Base-by-base conservation (phyloP, 2,329 filamentous ascomycete genomes). In the Podosphaera aphanis region DNA sequence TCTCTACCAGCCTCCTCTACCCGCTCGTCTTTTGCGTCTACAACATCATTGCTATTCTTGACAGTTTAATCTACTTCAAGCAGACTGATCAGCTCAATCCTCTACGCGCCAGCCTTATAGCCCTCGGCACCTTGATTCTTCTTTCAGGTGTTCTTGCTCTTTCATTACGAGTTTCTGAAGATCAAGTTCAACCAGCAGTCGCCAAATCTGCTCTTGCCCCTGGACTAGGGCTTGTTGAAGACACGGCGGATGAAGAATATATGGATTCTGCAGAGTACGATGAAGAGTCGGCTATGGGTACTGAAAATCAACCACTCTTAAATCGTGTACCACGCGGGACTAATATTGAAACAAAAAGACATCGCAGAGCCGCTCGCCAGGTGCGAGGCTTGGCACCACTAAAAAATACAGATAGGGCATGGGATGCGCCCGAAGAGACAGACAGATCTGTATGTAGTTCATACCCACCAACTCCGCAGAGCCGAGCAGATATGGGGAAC, bases 21-120 rank as follows among this genome's bases (percentile, higher is more conserved):
- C 90, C 90, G 4, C 78, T 95, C 55, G 86, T 95, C 35, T 98
- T 98, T 63, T 98, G 90, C 69, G 76, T 95, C 52, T 98, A 95
- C 70, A 98, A 98, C 68, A 93, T 98, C 57, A 86, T 95, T 57
- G 90, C 90, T 52, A 98, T 98, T 54, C 68, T 95, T 53, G 90
- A 98, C 62, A 90, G 90, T 27, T 70, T 98, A 53, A 93, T 98
- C 56, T 98, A 95, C 63, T 98, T 95, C 64, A 73, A 80, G 55
- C 90, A 98, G 62, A 81, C 79, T 45, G 79, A 84, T 51, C 71
- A 82, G 47, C 74, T 98, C 50, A 76, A 78, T 15, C 69, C 75
- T 0, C 63, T 90, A 2, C 78, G 83, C 56, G 88, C 82, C 15
- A 74, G 76, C 33, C 71, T 92, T 38, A 93, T 95, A 50, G 74